Base-by-base conservation (phyloP, 768 basidiomycete genomes). In the Mycena chlorophos region DNA sequence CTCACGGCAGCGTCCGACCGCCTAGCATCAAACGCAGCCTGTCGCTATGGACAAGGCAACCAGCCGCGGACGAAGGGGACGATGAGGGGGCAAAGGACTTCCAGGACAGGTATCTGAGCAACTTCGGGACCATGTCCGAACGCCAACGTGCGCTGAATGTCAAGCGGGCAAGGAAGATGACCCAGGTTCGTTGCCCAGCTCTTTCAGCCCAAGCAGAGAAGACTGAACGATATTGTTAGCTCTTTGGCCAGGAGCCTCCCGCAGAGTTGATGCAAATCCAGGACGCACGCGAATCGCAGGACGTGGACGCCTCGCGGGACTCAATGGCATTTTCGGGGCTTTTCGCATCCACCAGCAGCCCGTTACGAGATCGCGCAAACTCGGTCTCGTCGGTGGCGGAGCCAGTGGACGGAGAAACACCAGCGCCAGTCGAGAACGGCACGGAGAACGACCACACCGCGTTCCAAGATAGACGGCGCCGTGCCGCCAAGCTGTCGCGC, bases 401-500 rank as follows among this genome's bases (percentile, higher is more conserved):
- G 25, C 51, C 52, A 17, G 38, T n/a, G 2, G 58, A 46, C 20
- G 34, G 10, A 2, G 20, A 14, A 19, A 12, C n/a, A 8, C 20
- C 40, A 42, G 40, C 31, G 31, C 31, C 8, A 34, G 31, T 12
- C n/a, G 58, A 55, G 14, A 40, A 42, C 23, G 39, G 51, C 28
- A 51, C 54, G 45, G 10, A 46, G n/a, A 46, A 34, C 38, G 51
- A 20, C 28, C 19, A 30, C 27, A 48, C 38, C 20, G 53, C 38
- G 16, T 71, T 69, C 47, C 66, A 62, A 30, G 68, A 69, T 25
- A 73, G 77, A 34, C 69, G 77, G n/a, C 66, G 75, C 6, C 77
- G 81, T 27, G 76, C 76, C n/a, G 77, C 75, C 54, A 85, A 84
- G 65, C 67, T 85, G 38, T 73, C 79, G 23, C 77, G 76, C 40